These are phyloP conservation scores for Apiospora pterosperma DNA, from an alignment of 2,329 filamentous ascomycete genomes.

Conservation along the genomic window DNA sequence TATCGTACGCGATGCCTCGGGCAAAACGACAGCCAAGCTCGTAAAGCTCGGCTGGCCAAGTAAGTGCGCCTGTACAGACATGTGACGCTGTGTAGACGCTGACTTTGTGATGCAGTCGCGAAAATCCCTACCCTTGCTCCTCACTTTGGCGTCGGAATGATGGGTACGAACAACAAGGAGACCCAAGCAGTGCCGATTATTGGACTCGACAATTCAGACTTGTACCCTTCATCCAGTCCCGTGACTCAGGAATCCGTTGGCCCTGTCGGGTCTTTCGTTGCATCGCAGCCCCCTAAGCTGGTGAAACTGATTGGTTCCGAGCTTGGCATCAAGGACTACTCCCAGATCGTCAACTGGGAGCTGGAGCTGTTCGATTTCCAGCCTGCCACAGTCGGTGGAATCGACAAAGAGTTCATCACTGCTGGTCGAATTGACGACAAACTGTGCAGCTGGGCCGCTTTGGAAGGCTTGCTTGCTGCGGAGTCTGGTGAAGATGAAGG, in stretches of 20 bases:
- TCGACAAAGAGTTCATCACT: constrained; percentile 93
- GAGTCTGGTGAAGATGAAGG: constrained; percentile 53
- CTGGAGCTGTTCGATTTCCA: constrained; percentile 91
- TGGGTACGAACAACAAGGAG: constrained; percentile 72
- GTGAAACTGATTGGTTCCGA: constrained; percentile 78
- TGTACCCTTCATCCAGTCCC: constrained; percentile 31
- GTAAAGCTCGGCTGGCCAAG: constrained; percentile 92
- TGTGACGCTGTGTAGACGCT: constrained; percentile 8
- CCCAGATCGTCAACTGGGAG: constrained; percentile 89
- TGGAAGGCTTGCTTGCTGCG: constrained; percentile 76
- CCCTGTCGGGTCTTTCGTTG: constrained; percentile 67
- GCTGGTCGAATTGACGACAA: constrained; percentile 96
- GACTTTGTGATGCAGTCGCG: constrained; percentile 52
- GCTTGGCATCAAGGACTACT: constrained; percentile 70
- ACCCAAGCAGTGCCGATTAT: constrained; percentile 94
- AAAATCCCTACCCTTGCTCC: constrained; percentile 87
- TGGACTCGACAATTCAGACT: constrained; percentile 73
- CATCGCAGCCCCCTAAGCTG: constrained; percentile 80
- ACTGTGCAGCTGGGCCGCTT: constrained; percentile 89
- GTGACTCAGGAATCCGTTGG: constrained; percentile 48
- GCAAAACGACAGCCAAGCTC: constrained; percentile 76
- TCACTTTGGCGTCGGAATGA: constrained; percentile 80
- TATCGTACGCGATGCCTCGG: constrained; percentile 71
- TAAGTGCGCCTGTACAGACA: constrained; percentile 25
- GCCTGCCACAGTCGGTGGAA: constrained; percentile 75